Conservation (phyloP, 2,329 filamentous ascomycete species). For the Davidsoniella eucalypti region DNA sequence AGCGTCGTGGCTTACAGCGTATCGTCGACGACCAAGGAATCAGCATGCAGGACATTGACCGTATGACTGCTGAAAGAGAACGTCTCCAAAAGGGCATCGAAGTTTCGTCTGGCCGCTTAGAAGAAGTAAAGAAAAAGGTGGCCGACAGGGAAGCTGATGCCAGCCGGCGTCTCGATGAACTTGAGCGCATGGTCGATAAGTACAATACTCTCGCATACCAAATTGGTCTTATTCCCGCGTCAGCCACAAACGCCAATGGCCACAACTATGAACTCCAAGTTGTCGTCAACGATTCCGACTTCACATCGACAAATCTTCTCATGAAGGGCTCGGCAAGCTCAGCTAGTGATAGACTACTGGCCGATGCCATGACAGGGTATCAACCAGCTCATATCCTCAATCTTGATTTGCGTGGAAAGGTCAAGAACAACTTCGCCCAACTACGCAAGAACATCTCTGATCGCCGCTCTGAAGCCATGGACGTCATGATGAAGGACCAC, state of each 20-base stretch:
- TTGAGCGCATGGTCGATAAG: conserved; percentile 76
- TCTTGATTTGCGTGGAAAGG: conserved; percentile 66
- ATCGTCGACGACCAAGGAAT: conserved; percentile 87
- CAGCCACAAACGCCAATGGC: conserved; percentile 72
- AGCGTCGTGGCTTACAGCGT: conserved; percentile 63
- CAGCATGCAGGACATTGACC: conserved; percentile 95
- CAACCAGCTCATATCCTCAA: conserved; percentile 79
- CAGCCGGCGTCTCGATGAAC: conserved; percentile 68
- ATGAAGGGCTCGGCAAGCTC: conserved; percentile 31
- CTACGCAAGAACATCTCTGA: conserved; percentile 89
- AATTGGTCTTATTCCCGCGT: conserved; percentile 72
- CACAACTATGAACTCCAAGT: conserved; percentile 72
- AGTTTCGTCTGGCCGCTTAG: conserved; percentile 54
- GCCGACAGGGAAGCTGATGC: conserved; percentile 81
- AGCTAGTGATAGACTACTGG: conserved; percentile 56
- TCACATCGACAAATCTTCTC: conserved; percentile 38
- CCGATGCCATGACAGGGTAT: conserved; percentile 71
- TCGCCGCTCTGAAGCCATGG: conserved; percentile 62
- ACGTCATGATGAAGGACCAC: conserved; percentile 86
- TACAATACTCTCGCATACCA: conserved; percentile 95
- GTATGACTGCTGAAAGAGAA: conserved; percentile 92
- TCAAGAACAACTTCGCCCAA: conserved; percentile 61
- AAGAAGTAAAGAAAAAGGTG: conserved; percentile 71
- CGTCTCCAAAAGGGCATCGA: conserved; percentile 82
- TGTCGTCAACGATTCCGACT: conserved; percentile 67